These are phyloP conservation scores for Fusarium globosum DNA, from an alignment of 2,329 filamentous ascomycete genomes.

Conservation along the genomic window DNA sequence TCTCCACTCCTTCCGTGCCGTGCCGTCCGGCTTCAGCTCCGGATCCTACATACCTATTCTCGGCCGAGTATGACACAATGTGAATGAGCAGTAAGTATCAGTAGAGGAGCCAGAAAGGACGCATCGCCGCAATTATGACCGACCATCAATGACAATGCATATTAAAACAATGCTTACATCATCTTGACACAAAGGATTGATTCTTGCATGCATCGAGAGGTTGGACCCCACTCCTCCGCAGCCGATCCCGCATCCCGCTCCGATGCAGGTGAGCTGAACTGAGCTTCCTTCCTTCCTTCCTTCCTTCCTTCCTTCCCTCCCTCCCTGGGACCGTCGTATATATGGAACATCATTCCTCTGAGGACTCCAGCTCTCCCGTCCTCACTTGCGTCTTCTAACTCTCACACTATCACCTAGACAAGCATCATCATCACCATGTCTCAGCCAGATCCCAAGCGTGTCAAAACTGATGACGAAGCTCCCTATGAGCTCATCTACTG, in stretches of 20 bases:
- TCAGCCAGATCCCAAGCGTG: slow-evolving; percentile 43
- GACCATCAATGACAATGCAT: not conserved
- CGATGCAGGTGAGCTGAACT: not conserved
- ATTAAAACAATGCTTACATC: not conserved
- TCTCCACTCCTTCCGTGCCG: not conserved
- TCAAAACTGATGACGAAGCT: slow-evolving; percentile 54
- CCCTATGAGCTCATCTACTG: slow-evolving; percentile 78
- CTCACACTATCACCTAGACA: not conserved
- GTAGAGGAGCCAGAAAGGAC: not conserved
- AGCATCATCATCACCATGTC: slow-evolving; percentile 25
- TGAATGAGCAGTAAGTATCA: not conserved
- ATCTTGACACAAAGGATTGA: not conserved
- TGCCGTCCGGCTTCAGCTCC: slow-evolving; percentile 3
- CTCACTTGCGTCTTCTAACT: not conserved
- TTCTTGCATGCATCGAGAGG: not conserved
- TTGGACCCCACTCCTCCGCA: slow-evolving; percentile 18
- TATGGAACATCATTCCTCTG: not conserved
- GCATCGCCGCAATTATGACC: not conserved
- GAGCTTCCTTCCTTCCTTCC: not conserved
- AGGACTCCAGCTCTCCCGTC: not conserved
- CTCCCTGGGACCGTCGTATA: not conserved
- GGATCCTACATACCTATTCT: not conserved
- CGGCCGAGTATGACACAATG: not conserved
- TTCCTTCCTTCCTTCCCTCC: not conserved
- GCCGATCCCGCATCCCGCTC: slow-evolving; percentile 1